Evolutionary conservation across 805 yeast genomes (phyloP).

Genomic region (Isabelozyma rhagii): DNA sequence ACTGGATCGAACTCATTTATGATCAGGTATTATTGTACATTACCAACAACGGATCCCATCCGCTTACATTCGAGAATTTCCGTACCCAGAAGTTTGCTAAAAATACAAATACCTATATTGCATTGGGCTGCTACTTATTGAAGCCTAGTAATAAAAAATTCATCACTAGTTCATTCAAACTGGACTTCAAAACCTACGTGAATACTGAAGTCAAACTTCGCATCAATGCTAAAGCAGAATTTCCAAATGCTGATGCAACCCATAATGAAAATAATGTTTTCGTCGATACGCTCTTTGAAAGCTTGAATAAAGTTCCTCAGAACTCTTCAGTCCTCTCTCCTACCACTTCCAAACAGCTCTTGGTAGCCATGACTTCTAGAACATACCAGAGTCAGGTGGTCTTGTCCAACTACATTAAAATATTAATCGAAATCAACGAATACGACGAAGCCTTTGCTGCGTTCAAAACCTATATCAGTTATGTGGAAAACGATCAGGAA

Average conservation of each 20-base stretch:
- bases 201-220: slow-evolving; percentile 15
- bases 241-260: slow-evolving; percentile 26
- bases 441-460: slow-evolving; percentile 45
- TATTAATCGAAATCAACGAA: slow-evolving; percentile 30
- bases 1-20: slow-evolving; percentile 32
- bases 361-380: slow-evolving; percentile 25
- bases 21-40: slow-evolving; percentile 13
- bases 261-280: slow-evolving; percentile 20
- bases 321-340: slow-evolving; percentile 17
- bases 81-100: slow-evolving; percentile 15
- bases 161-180: slow-evolving; percentile 15
- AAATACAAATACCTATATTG: slow-evolving; percentile 21
- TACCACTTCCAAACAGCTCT: slow-evolving; percentile 22
- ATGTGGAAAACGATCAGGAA: slow-evolving; percentile 29
- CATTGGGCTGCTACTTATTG: slow-evolving; percentile 25
- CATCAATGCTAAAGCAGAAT: slow-evolving; percentile 13
- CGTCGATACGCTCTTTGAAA: slow-evolving; percentile 27
- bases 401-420: slow-evolving; percentile 27
- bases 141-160: slow-evolving; percentile 13
- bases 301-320: slow-evolving; percentile 21
- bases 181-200: slow-evolving; percentile 24
- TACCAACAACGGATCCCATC: slow-evolving; percentile 14
- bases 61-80: slow-evolving; percentile 14
- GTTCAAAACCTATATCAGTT: slow-evolving; percentile 32
- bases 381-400: slow-evolving; percentile 37